Percentiles rank a stretch among this genome's conserved stretches.
Conservation (phyloP, 495 filamentous ascomycete genomes). For the Aspergillus steynii region DNA sequence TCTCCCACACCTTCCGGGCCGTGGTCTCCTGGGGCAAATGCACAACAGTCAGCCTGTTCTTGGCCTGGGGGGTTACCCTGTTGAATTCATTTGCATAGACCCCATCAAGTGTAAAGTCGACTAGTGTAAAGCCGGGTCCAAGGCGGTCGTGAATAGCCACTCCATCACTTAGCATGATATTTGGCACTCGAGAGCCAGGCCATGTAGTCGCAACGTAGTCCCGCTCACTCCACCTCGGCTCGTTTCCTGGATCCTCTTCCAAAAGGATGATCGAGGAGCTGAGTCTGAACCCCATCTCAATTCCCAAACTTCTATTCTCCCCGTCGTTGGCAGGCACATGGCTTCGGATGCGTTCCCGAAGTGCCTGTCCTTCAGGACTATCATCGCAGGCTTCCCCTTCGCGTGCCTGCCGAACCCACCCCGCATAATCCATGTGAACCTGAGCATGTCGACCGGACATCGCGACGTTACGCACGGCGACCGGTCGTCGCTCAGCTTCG, state of each 20-base stretch:
- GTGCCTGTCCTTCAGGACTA: neutral
- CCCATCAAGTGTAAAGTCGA: constrained; percentile 18
- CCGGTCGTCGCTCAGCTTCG: constrained; percentile 26
- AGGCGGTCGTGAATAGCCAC: constrained; percentile 20
- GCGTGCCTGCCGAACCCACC: neutral
- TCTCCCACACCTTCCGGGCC: too few species aligned
- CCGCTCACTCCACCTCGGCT: constrained; percentile 12
- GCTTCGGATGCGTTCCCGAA: neutral
- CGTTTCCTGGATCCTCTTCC: constrained; percentile 6
- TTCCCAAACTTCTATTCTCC: constrained; percentile 17
- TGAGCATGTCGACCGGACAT: constrained; percentile 10
- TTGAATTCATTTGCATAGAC: neutral
- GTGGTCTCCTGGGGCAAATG: too few species aligned
- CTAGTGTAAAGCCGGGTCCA: constrained; percentile 28
- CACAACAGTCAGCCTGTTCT: too few species aligned
- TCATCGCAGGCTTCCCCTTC: neutral
- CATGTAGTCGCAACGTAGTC: constrained; percentile 23
- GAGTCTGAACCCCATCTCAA: constrained; percentile 24
- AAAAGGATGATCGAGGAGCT: constrained; percentile 3
- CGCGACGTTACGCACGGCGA: constrained; percentile 14
- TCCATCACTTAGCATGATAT: constrained; percentile 30
- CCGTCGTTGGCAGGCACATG: constrained; percentile 2
- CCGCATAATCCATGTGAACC: neutral
- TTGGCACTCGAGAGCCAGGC: constrained; percentile 30
- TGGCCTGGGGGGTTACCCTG: neutral